Evolutionary conservation across 2,329 filamentous ascomycete genomes (phyloP), one percentile per base, ranked within the genome.

Genomic region (Trichoderma polysporum): DNA sequence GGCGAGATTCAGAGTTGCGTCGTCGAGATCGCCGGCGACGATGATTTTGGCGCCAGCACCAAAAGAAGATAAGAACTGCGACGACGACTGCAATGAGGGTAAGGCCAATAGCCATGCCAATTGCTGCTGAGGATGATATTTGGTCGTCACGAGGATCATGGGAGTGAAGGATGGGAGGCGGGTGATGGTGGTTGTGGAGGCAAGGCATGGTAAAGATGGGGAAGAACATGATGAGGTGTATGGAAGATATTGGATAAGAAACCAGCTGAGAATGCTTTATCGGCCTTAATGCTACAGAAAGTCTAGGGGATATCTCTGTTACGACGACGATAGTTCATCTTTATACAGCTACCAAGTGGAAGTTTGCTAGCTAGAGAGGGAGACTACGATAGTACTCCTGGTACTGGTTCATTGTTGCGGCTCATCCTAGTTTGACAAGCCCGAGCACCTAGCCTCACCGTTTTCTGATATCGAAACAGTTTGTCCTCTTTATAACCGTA

Each of bases 101-200:
- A 15, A 68, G 49, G 15, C 66, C 66, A 22, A 68, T 15, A 3
- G 66, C 35, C 1, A 68, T 37, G 7, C 66, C 66, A 6, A 66
- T 52, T 17, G 49, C 54, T 5, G 56, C 54, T 2, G 61, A 41
- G 8, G 66, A 47, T 15, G 62, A 66, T 15, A 61, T 54, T n/a
- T 66, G 47, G 10, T n/a, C 62, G 13, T 66, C 54, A 31, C 37
- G 52, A 7, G 37, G 12, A 22, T 50, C 49, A 6, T 50, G 60
- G 19, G 60, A 41, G 19, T 64, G 50, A 12, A 54, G 27, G 5
- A 41, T 49, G 35, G 35, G 35, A 17, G 50, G 57, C 4, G 39
- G 50, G 31, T 58, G 57, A 5, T 50, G 57, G n/a, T 47, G 58
- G 7, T 29, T 31, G 4, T 60, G 39, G 47, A 66, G 54, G 45